A percentile compares a stretch with the other conserved stretches of the same genome.
phyloP scores from a whole-genome alignment of 176 grass and related monocot species.

The Puccinellia tenuiflora region DNA sequence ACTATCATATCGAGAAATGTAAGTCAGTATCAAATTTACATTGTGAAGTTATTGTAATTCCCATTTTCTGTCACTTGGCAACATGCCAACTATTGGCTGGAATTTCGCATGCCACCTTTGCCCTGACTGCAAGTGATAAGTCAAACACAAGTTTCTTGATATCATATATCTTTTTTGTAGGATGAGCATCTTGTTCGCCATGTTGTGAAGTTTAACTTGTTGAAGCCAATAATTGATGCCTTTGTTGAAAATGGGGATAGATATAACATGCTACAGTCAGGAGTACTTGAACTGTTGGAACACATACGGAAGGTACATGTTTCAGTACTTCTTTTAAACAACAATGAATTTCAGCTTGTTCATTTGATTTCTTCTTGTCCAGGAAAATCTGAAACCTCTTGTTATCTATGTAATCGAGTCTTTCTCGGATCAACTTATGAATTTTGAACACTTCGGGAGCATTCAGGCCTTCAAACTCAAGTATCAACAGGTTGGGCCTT shows the following conservation, averaged over 20 bases:
- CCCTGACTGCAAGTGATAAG: not conserved
- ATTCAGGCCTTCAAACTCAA: constrained; percentile 89
- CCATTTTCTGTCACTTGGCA: not conserved
- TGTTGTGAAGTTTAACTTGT: constrained; percentile 80
- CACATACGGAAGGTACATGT: constrained; percentile 81
- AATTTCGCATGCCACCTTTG: not conserved
- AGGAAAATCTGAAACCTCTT: constrained; percentile 86
- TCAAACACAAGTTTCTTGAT: not conserved
- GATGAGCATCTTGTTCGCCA: constrained; percentile 94
- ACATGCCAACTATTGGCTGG: not conserved
- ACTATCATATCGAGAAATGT: constrained; percentile 96
- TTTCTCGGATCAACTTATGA: constrained; percentile 67
- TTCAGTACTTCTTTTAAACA: constrained; percentile 24
- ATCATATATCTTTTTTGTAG: constrained; percentile 47
- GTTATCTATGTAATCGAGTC: constrained; percentile 68
- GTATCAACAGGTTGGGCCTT: constrained; percentile 74
- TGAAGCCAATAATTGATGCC: constrained; percentile 81
- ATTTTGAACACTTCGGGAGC: constrained; percentile 76
- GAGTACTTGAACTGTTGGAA: constrained; percentile 87
- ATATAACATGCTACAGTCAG: constrained; percentile 97
- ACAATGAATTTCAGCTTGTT: not conserved
- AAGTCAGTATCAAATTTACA: constrained; percentile 19
- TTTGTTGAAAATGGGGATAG: constrained; percentile 83
- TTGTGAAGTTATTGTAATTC: not conserved
- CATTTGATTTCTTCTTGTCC: constrained; percentile 29